Evolutionary conservation across 352 stramenopile genomes (phyloP).

Genomic region (Globisporangium takayamanum): DNA sequence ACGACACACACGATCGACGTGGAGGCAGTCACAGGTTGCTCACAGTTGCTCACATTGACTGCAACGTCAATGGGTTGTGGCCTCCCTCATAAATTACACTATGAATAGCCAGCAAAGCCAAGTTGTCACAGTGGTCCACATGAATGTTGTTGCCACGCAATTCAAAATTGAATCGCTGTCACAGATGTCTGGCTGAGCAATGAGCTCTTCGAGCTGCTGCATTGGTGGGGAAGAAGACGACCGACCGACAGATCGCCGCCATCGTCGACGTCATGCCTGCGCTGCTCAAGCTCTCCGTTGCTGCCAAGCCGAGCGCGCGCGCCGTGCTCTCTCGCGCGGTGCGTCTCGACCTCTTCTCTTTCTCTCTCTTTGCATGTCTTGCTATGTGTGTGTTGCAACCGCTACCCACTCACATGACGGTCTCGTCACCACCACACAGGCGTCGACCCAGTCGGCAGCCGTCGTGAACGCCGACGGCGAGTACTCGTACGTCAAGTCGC

Average conservation of each 20-base stretch:
- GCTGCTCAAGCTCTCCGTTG: slow-evolving; percentile 18
- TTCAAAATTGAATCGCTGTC: background rate
- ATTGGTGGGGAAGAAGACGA: slow-evolving; percentile 8
- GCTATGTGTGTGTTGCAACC: background rate
- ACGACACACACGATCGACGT: too few relatives aligned
- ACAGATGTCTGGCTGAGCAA: slow-evolving; percentile 4
- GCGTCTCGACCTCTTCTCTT: slow-evolving; percentile 5
- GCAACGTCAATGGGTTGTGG: too few relatives aligned
- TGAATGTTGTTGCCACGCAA: background rate
- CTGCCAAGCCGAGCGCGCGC: slow-evolving; percentile 19
- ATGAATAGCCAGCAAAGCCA: too few relatives aligned
- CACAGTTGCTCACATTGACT: too few relatives aligned
- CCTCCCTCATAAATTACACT: too few relatives aligned
- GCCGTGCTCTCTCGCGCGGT: slow-evolving; percentile 24
- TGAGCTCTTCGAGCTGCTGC: background rate
- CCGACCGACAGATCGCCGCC: slow-evolving; percentile 3
- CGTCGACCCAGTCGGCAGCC: slow-evolving; percentile 8
- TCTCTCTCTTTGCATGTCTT: too few relatives aligned
- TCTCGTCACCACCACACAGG: background rate
- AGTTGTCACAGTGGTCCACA: background rate
- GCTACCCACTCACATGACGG: background rate
- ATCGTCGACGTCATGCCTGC: slow-evolving; percentile 22
- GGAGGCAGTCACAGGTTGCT: too few relatives aligned
- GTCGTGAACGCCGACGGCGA: slow-evolving; percentile 23
- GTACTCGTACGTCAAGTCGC: slow-evolving; percentile 75